Percentiles rank a stretch among this genome's conserved stretches.
Evolutionary conservation across 2,329 filamentous ascomycete genomes (phyloP).

Genomic region (Penicillium sp.): DNA sequence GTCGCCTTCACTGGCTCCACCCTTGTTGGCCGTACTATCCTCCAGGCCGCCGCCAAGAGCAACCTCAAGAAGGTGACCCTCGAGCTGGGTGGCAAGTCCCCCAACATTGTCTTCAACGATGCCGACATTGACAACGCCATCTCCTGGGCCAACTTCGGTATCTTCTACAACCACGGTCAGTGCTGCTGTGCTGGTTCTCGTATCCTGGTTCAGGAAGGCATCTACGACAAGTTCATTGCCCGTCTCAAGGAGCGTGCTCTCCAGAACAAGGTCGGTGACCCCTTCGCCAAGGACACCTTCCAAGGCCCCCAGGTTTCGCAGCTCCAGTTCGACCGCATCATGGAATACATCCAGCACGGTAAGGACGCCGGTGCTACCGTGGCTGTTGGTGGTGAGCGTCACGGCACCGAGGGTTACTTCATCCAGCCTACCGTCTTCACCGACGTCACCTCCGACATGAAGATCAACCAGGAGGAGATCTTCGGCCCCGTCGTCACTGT

Average conservation of each 20-base stretch:
- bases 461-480: constrained; percentile 70
- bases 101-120: constrained; percentile 55
- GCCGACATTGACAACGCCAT: constrained; percentile 59
- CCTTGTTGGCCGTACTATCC: constrained; percentile 51
- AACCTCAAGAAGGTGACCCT: constrained; percentile 60
- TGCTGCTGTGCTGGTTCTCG: constrained; percentile 55
- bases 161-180: constrained; percentile 53
- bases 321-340: constrained; percentile 80
- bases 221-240: constrained; percentile 78
- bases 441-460: constrained; percentile 62
- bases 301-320: constrained; percentile 80
- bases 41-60: constrained; percentile 54
- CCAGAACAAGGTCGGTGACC: constrained; percentile 72
- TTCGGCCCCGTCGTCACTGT: constrained; percentile 74
- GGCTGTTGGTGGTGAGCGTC: constrained; percentile 60
- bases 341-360: constrained; percentile 63
- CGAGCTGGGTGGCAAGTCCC: constrained; percentile 58
- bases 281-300: constrained; percentile 70
- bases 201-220: constrained; percentile 74
- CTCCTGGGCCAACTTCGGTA: constrained; percentile 53
- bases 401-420: constrained; percentile 74
- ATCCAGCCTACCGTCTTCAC: constrained; percentile 82
- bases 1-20: constrained; percentile 58
- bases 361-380: constrained; percentile 59
- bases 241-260: constrained; percentile 68